Evolutionary conservation across 73 alveolate genomes (phyloP), one percentile per base, ranked within the genome.

Genomic region (Uronychia binucleata): DNA sequence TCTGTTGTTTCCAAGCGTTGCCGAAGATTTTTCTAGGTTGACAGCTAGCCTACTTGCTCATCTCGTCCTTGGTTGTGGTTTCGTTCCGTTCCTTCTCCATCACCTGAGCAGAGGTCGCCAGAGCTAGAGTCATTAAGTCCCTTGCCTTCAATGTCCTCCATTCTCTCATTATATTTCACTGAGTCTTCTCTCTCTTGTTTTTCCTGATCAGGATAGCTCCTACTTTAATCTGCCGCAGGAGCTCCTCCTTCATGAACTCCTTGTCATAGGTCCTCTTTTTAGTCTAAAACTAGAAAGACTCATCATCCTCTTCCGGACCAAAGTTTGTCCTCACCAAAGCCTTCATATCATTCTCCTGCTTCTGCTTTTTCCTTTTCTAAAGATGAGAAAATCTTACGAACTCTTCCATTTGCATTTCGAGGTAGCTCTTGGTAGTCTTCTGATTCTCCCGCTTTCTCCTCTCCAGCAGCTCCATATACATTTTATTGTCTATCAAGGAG

Each of bases 291-390:
- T 30, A 5, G 29, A 78, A 31, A 8, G 57, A 28, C 27, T 1
- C 35, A 0, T 87, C 86, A 28, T 85, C 74, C 74, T 87, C 88
- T 34, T 87, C 93, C 0, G 93, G 93, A n/a, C 93, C 93, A 59
- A 32, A 80, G 59, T 87, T 59, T 25, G 93, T 79, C 67, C 78
- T 59, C 0, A 26, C 27, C 5, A 75, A 8, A 1, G 25, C 5
- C 32, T 31, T 82, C 87, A 75, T 82, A 75, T 77, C 34, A 34
- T 27, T 79, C 27, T 46, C 46, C 31, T 29, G 77, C 28, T 58
- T 80, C 87, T 26, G 34, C 5, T 30, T 28, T 27, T 33, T 59
- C 83, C 5, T 11, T 67, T 79, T 79, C 28, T 26, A 11, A 46
- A 11, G 67, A 46, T 5, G 67, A 46, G 67, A 11, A 11, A 5